Evolutionary conservation across 2,329 filamentous ascomycete genomes (phyloP), one percentile per base, ranked within the genome.

Genomic region (Gaeumannomyces tritici): DNA sequence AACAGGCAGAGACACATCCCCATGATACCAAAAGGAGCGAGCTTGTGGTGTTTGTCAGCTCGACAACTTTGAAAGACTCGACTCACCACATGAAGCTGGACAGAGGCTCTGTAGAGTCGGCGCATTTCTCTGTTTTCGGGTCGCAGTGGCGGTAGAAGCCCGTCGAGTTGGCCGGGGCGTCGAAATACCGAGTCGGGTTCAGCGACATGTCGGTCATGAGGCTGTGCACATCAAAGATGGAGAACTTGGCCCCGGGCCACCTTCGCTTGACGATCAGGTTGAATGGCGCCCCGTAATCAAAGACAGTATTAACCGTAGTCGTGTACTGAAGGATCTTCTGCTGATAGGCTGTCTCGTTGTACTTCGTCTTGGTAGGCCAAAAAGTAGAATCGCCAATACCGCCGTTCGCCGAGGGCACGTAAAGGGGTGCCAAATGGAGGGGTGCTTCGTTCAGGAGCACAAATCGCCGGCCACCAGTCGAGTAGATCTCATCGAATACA

Each of bases 401-500:
- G 33, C 79, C 79, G 29, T 71, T 67, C 55, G 76, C 75, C 3
- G 73, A 72, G 35, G 76, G 68, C 0, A 83, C 83, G 70, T 93
- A 93, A 63, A 88, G 74, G 0, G 89, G 89, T 1, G 83, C 75
- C n/a, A 87, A 73, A 59, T 92, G 78, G 57, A 93, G 76, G 0
- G 90, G 89, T 0, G 81, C 83, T 18, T 82, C 73, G 70, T 91
- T 91, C 74, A 91, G 79, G 21, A 93, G 76, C 2, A 92, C 86
- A 65, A 93, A 91, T 64, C 85, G 85, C 15, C 89, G 79, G 0
- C 79, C 90, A 5, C 89, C 89, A 55, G 82, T 79, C 35, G 77
- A 73, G 73, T 93, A 90, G 1, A 93, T 75, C 6, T 71, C 71
- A 65, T 88, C 83, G 59, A 91, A 80, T 9, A 66, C 65, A 29